phyloP scores from a whole-genome alignment of 345 rosid species.

The Abelmoschus esculentus region DNA sequence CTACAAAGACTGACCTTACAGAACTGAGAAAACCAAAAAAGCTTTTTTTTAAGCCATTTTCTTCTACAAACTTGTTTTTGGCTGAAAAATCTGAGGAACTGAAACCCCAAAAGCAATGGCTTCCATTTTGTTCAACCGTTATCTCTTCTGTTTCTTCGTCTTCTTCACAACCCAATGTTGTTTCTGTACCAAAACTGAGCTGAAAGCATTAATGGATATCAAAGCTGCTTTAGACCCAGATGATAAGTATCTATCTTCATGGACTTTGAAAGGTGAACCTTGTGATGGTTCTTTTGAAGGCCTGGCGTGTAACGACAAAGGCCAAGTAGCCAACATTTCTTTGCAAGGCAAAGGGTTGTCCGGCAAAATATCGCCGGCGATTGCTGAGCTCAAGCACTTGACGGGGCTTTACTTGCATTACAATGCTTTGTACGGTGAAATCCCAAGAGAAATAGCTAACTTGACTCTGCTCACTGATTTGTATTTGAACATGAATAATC shows the following conservation, averaged over 20 bases:
- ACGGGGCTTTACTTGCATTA: constrained; percentile 82
- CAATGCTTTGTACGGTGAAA: constrained; percentile 62
- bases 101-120: constrained; percentile 23
- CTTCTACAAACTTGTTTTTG: neutral
- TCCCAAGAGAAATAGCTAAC: constrained; percentile 62
- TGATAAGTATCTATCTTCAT: constrained; percentile 45
- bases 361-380: constrained; percentile 65
- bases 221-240: constrained; percentile 72
- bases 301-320: constrained; percentile 56
- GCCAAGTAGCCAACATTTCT: constrained; percentile 71
- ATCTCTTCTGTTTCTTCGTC: constrained; percentile 26
- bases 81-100: constrained; percentile 9
- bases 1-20: constrained; percentile 9
- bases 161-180: constrained; percentile 14
- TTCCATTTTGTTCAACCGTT: constrained; percentile 7
- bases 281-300: constrained; percentile 70
- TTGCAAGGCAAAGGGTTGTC: constrained; percentile 74
- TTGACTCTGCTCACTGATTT: constrained; percentile 59
- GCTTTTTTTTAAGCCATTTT: neutral
- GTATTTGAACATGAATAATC: constrained; percentile 80
- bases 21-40: neutral
- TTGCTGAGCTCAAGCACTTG: constrained; percentile 58
- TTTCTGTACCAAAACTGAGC: constrained; percentile 32
- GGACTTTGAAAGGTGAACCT: constrained; percentile 50
- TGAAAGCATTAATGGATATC: constrained; percentile 52